These are phyloP conservation scores for Penicillium concentricum DNA, from an alignment of 2,329 filamentous ascomycete genomes.

Conservation along the genomic window DNA sequence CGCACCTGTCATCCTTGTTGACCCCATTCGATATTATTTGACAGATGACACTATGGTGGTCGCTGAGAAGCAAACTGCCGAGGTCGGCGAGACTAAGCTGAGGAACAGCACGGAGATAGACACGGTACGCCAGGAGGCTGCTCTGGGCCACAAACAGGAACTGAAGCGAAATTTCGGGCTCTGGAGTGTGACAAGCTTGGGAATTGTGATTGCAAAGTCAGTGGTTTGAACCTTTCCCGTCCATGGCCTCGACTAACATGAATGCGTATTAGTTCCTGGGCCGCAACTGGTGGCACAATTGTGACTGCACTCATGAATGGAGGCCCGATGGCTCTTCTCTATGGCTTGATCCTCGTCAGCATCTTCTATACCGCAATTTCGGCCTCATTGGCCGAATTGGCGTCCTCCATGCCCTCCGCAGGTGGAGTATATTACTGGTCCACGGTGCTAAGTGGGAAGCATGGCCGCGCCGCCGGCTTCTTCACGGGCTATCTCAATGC, in stretches of 20 bases:
- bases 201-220: slow-evolving; percentile 52
- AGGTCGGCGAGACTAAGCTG: not conserved
- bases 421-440: slow-evolving; percentile 59
- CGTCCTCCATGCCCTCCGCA: slow-evolving; percentile 57
- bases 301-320: slow-evolving; percentile 58
- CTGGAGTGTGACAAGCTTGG: slow-evolving; percentile 55
- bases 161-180: slow-evolving; percentile 58
- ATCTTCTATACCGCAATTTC: slow-evolving; percentile 56
- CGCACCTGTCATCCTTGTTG: not conserved
- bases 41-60: not conserved
- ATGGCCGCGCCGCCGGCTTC: slow-evolving; percentile 47
- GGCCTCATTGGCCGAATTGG: slow-evolving; percentile 56
- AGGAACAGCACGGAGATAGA: slow-evolving; percentile 14
- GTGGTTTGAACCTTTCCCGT: not conserved
- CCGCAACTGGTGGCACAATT: slow-evolving; percentile 56
- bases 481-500: slow-evolving; percentile 39
- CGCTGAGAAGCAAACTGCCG: not conserved
- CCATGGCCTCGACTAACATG: not conserved
- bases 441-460: slow-evolving; percentile 50
- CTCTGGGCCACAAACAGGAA: slow-evolving; percentile 56
- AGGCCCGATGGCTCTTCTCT: slow-evolving; percentile 59
- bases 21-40: not conserved
- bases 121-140: slow-evolving; percentile 25
- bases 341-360: slow-evolving; percentile 51
- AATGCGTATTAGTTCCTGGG: slow-evolving; percentile 53